Conservation (phyloP, 768 basidiomycete species). For the Hypholoma fasciculare region DNA sequence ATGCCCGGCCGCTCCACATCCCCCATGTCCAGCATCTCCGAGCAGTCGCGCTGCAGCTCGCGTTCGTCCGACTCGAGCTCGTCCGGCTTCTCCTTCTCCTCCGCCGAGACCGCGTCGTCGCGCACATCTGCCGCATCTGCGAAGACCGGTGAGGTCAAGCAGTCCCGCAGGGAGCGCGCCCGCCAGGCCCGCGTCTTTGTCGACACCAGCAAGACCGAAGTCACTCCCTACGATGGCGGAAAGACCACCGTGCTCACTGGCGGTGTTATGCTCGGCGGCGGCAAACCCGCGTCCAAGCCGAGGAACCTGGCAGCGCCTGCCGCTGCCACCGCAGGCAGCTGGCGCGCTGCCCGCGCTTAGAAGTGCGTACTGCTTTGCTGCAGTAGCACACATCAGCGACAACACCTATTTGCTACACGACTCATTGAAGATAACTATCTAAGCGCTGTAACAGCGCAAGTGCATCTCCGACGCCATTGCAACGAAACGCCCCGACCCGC, state of each 20-base stretch:
- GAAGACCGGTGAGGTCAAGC: slow-evolving; percentile 36
- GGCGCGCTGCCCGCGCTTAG: slow-evolving; percentile 58
- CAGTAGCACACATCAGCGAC: background rate
- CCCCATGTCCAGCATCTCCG: slow-evolving; percentile 58
- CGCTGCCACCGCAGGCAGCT: slow-evolving; percentile 42
- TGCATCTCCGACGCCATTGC: slow-evolving; percentile 13
- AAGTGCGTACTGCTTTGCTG: slow-evolving; percentile 15
- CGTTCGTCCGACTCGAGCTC: slow-evolving; percentile 72
- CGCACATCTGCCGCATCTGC: slow-evolving; percentile 42
- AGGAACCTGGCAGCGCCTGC: slow-evolving; percentile 27
- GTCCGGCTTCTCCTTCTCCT: slow-evolving; percentile 55
- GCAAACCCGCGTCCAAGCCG: slow-evolving; percentile 28
- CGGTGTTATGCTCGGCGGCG: slow-evolving; percentile 81
- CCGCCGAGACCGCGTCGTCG: slow-evolving; percentile 48
- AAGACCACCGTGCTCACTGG: slow-evolving; percentile 88
- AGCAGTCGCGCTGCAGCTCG: slow-evolving; percentile 69
- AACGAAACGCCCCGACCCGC: slow-evolving; percentile 12
- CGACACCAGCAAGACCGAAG: slow-evolving; percentile 73
- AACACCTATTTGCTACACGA: slow-evolving; percentile 14
- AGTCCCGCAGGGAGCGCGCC: slow-evolving; percentile 69
- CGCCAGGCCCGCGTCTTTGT: slow-evolving; percentile 72
- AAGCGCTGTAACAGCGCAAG: slow-evolving; percentile 22
- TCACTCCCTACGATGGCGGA: slow-evolving; percentile 85
- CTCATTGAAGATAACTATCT: slow-evolving; percentile 19
- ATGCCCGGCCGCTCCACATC: slow-evolving; percentile 52